Conservation (phyloP, 2,329 filamentous ascomycete species). For the Cladosporium sp. region DNA sequence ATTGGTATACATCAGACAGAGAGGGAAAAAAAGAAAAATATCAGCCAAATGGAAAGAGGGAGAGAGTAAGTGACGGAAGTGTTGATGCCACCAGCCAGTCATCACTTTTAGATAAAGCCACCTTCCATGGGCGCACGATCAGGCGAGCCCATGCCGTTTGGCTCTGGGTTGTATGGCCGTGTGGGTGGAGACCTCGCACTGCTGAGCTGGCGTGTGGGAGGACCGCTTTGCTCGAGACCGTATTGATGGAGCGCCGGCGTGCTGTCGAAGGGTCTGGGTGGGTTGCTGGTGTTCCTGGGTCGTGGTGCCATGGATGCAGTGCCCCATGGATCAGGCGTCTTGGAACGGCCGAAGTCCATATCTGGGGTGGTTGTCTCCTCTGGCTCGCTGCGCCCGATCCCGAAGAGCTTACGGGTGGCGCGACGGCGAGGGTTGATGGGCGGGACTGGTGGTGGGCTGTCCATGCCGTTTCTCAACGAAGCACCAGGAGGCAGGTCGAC, state of each 20-base stretch:
- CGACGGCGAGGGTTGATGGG: slow-evolving; percentile 58
- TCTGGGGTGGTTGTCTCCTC: not conserved
- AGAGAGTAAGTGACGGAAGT: not conserved
- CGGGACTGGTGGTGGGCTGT: slow-evolving; percentile 52
- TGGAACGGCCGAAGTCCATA: slow-evolving; percentile 14
- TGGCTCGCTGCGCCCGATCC: slow-evolving; percentile 17
- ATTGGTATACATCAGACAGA: not conserved
- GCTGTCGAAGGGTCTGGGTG: slow-evolving; percentile 15
- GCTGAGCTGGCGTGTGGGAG: slow-evolving; percentile 6
- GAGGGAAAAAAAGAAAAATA: not conserved
- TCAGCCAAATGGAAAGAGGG: not conserved
- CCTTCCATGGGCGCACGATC: slow-evolving; percentile 10
- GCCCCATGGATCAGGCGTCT: slow-evolving; percentile 22
- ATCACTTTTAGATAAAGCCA: slow-evolving; percentile 9
- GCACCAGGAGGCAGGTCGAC: slow-evolving; percentile 55
- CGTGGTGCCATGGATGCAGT: not conserved
- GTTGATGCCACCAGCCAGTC: too few species aligned
- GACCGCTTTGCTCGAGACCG: slow-evolving; percentile 10
- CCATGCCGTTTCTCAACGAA: slow-evolving; percentile 50
- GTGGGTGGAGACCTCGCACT: slow-evolving; percentile 1
- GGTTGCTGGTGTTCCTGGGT: slow-evolving; percentile 1
- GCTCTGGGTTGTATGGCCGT: slow-evolving; percentile 10
- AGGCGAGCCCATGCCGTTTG: not conserved
- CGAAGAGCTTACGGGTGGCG: slow-evolving; percentile 36
- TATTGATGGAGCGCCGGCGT: slow-evolving; percentile 18